Base-by-base conservation (phyloP, 306 rosid genomes). In the Quercus engelmannii region DNA sequence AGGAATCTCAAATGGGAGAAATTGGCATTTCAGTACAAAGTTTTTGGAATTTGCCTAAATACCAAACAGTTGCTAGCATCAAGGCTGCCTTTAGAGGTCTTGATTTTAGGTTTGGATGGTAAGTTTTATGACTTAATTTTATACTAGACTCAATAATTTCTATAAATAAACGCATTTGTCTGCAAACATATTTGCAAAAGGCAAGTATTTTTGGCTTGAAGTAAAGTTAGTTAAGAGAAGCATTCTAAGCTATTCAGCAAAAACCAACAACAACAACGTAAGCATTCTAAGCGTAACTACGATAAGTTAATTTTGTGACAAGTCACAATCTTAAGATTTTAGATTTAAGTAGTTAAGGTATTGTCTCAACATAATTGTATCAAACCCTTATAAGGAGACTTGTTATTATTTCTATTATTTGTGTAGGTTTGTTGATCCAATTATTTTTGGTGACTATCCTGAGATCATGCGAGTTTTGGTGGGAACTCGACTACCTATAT, bases 21-120 rank as follows among this genome's bases (percentile, higher is more conserved):
- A 83, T 86, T 23, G 87, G 90, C 51, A 75, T 86, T 21, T 49
- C 87, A 17, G 49, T 86, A 15, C 83, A 80, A 26, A 68, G 81
- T 1, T 73, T 64, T 55, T 86, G 87, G 90, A 78, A 78, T 54
- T 49, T 49, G 25, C 81, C 90, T 28, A 71, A 74, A 46, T 76
- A 31, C 4, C 6, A 75, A 11, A 81, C 78, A 3, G 30, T 71
- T 63, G 85, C 90, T 65, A 64, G 79, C 54, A 41, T n/a, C 11
- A 72, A 18, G 43, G 90, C 90, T 21, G 81, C 85, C 19, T 41
- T 62, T 31, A 79, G 87, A 82, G 76, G 79, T 52, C 79, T 86
- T 65, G 85, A 86, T 28, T 86, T 78, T 35, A 30, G 78, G 10
- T 75, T 86, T 62, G 90, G 90, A 83, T 86, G 90, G 90, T 86